Evolutionary conservation across 345 rosid genomes (phyloP).

Genomic region (Murraya koenigii): DNA sequence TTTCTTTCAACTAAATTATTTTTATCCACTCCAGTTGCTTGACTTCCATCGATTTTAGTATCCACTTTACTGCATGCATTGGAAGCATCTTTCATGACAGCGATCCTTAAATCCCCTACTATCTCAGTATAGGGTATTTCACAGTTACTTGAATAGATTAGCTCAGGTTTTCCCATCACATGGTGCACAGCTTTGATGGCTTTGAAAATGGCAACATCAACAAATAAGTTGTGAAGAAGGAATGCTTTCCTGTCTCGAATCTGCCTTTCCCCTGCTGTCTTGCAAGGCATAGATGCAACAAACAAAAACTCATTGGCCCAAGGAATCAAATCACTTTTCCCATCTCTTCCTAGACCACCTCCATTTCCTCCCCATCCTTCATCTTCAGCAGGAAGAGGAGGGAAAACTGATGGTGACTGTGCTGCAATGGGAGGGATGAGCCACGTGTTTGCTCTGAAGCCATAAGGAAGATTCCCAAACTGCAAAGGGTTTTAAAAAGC

Average conservation of each 20-base stretch:
- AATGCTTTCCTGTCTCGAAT: conserved; percentile 91
- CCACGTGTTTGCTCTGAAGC: conserved; percentile 98
- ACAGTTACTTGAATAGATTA: conserved; percentile 25
- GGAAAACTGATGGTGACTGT: conserved; percentile 64
- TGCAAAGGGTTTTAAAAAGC: conserved; percentile 28
- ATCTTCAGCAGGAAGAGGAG: conserved; percentile 82
- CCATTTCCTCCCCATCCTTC: conserved; percentile 93
- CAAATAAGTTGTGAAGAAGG: conserved; percentile 93
- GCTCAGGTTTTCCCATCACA: conserved; percentile 42
- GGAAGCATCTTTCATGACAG: conserved; percentile 57
- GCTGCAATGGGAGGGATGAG: conserved; percentile 82
- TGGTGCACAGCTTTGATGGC: conserved; percentile 76
- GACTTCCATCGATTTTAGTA: conserved; percentile 88
- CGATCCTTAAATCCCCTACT: conserved; percentile 71
- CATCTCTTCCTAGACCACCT: conserved; percentile 92
- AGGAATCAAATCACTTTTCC: conserved; percentile 66
- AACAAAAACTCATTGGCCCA: conserved; percentile 79
- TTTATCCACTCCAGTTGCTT: conserved; percentile 57
- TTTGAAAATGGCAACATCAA: conserved; percentile 78
- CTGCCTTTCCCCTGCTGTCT: conserved; percentile 91
- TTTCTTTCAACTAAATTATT: conserved; percentile 67
- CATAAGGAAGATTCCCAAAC: conserved; percentile 99
- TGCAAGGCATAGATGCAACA: conserved; percentile 87
- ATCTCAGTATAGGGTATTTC: conserved; percentile 49
- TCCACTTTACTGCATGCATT: conserved; percentile 80